Evolutionary conservation across 2,329 filamentous ascomycete genomes (phyloP).

Genomic region (Zymoseptoria pseudotritici): DNA sequence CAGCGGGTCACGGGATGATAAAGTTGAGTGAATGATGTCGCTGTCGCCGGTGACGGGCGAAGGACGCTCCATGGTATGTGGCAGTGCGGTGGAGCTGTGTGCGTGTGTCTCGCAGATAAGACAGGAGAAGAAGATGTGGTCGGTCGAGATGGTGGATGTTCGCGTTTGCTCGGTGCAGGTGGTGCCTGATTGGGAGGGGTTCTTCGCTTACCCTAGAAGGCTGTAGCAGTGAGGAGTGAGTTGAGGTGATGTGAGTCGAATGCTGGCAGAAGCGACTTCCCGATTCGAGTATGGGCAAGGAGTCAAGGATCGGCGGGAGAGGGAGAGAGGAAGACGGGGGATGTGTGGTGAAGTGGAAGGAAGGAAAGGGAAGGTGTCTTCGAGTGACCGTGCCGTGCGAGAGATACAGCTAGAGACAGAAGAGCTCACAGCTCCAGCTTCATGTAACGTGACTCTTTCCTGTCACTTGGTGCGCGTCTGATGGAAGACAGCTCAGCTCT

Average conservation of each 20-base stretch:
- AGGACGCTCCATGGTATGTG: background rate
- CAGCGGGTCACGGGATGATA: constrained; percentile 1
- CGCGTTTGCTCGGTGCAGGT: background rate
- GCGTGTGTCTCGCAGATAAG: background rate
- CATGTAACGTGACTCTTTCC: background rate
- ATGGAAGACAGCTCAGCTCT: background rate
- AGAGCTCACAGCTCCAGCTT: background rate
- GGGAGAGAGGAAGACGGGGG: too few relatives aligned
- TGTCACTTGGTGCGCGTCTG: background rate
- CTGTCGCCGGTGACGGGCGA: background rate
- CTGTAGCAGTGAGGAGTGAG: background rate
- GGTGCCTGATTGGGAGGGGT: background rate
- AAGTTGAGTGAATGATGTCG: background rate
- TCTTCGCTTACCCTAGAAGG: background rate
- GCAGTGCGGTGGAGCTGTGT: background rate
- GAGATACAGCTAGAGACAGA: background rate
- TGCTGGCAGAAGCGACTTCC: background rate
- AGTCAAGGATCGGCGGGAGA: too few relatives aligned
- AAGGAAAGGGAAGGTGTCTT: background rate
- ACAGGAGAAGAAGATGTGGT: background rate
- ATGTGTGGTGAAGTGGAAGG: background rate
- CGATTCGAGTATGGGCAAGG: too few relatives aligned
- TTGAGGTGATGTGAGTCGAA: background rate
- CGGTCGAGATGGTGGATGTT: background rate
- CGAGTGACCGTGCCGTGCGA: background rate